Percentiles rank a stretch among this genome's conserved stretches.
phyloP scores from a whole-genome alignment of 495 filamentous ascomycete species.

The Penicillium daleae region DNA sequence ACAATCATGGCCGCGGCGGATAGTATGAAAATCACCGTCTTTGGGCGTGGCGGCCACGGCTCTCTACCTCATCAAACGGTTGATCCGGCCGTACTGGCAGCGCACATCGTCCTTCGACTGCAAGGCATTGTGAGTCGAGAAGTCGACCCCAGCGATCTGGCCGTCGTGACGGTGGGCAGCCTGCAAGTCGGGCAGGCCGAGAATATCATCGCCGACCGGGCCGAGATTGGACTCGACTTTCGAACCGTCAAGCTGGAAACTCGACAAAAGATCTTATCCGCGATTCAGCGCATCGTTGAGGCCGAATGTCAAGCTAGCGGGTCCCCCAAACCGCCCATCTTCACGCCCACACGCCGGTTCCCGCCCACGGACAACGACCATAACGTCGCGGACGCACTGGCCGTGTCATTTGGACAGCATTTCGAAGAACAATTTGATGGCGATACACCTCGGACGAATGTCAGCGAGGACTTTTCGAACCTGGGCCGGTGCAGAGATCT shows the following conservation, averaged over 20 bases:
- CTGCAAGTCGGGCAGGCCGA: slow-evolving; percentile 56
- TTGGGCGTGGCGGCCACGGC: slow-evolving; percentile 57
- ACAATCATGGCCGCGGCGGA: slow-evolving; percentile 54
- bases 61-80: slow-evolving; percentile 54
- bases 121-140: slow-evolving; percentile 57
- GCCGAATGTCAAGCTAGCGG: slow-evolving; percentile 54
- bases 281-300: slow-evolving; percentile 53
- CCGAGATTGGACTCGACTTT: slow-evolving; percentile 52
- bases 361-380: slow-evolving; percentile 50
- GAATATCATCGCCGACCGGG: slow-evolving; percentile 56
- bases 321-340: slow-evolving; percentile 47
- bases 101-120: slow-evolving; percentile 50
- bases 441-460: slow-evolving; percentile 40
- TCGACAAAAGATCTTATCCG: slow-evolving; percentile 42
- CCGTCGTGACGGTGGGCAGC: slow-evolving; percentile 55
- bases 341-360: slow-evolving; percentile 49
- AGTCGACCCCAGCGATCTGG: slow-evolving; percentile 50
- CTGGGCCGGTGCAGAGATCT: slow-evolving; percentile 40
- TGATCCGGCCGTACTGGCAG: slow-evolving; percentile 55
- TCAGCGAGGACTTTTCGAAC: slow-evolving; percentile 52
- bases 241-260: slow-evolving; percentile 45
- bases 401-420: slow-evolving; percentile 37
- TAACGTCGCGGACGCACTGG: slow-evolving; percentile 31
- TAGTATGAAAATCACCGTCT: slow-evolving; percentile 55
- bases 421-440: slow-evolving; percentile 51